Evolutionary conservation across 345 rosid genomes (phyloP), one percentile per base, ranked within the genome.

Genomic region (Nasturtium officinale): DNA sequence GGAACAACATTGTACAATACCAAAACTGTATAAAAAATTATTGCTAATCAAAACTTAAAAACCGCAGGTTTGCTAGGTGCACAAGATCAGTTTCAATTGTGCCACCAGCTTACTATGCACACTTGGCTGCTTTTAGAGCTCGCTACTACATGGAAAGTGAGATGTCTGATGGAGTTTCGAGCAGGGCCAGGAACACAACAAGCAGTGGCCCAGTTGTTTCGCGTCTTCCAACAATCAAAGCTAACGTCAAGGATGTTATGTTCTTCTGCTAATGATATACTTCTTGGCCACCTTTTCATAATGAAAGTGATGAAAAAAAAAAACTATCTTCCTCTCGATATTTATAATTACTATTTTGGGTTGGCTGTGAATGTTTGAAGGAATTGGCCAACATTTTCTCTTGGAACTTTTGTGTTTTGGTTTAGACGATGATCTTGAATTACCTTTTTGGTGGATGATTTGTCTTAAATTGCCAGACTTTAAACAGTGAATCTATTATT

Each of bases 61-160:
- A 54, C 46, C 7, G 33, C 75, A 91, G 94, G 52, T 91, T 74
- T 66, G 98, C 89, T 0, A 85, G 92, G 75, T 90, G 96, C 71
- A 92, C 96, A 2, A 79, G 89, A 0, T 80, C 96, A 0, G 96
- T 90, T 18, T 88, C 96, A 1, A 77, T 87, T 30, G 94, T 85
- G 17, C 89, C 94, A 33, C 94, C 94, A 0, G 94, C 91, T 1
- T 88, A 85, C 61, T 86, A 88, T 60, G 94, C 91, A 0, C 91
- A 86, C 53, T 56, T 88, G 30, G 88, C 85, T 2, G 94, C 91
- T 0, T 85, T 82, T 16, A 77, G 94, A 3, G 94, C 94, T 10
- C 83, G 89, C 0, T 81, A 80, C 62, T 88, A 88, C 62, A 58
- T 81, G 2, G 88, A 88, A 42, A 63, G 79, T 21, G 86, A 75